phyloP scores from a whole-genome alignment of 1,139 yeast species.

The Magnusiomyces paraingens region DNA sequence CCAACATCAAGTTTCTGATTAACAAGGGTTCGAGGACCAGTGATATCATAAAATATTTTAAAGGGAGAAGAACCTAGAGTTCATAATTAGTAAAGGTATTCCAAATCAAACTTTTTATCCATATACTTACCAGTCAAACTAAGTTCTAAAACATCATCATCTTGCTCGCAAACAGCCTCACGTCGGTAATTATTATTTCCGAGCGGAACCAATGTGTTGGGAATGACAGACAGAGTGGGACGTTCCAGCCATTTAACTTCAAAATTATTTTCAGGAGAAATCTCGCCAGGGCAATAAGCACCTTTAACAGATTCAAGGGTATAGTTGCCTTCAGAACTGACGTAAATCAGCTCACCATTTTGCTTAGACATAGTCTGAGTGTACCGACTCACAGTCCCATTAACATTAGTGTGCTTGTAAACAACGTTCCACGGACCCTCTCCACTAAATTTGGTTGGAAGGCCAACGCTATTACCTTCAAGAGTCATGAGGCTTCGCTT shows the following conservation, averaged over 20 bases:
- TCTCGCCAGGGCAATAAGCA: constrained; percentile 61
- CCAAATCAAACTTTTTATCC: neutral
- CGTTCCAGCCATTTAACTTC: constrained; percentile 38
- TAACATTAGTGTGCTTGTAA: constrained; percentile 29
- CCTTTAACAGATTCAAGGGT: constrained; percentile 52
- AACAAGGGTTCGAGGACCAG: constrained; percentile 50
- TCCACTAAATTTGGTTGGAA: constrained; percentile 55
- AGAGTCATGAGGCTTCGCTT: constrained; percentile 25
- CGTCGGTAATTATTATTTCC: constrained; percentile 29
- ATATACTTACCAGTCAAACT: constrained; percentile 43
- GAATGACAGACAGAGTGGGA: constrained; percentile 45
- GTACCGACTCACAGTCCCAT: constrained; percentile 9
- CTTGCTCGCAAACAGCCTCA: constrained; percentile 43
- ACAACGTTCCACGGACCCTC: constrained; percentile 45
- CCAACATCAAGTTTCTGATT: constrained; percentile 43
- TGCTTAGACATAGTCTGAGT: constrained; percentile 4
- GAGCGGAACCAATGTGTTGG: constrained; percentile 23
- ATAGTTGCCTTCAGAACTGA: constrained; percentile 57
- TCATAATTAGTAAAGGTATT: constrained; percentile 5
- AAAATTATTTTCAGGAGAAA: constrained; percentile 29
- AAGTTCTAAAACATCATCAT: constrained; percentile 46
- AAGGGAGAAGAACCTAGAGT: constrained; percentile 53
- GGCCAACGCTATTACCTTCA: constrained; percentile 52
- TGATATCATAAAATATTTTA: constrained; percentile 57
- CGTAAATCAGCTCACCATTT: constrained; percentile 36